Conservation (phyloP, 371 early-diverging fungal species). For the Rhizomucor pusillus region DNA sequence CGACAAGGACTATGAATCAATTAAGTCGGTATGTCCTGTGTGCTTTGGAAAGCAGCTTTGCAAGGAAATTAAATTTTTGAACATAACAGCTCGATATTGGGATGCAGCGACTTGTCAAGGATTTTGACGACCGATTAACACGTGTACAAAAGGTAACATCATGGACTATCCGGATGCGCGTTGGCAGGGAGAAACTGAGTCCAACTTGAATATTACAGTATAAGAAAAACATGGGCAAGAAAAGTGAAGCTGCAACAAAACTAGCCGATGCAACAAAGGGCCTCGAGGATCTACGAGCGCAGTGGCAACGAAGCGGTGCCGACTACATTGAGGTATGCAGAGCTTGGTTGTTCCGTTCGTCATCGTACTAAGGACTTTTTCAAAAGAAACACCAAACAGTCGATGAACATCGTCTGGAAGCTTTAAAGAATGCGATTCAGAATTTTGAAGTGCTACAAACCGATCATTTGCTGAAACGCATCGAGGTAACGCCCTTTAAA, state of each 20-base stretch:
- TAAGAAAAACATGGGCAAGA: slow-evolving; percentile 40
- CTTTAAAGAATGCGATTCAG: slow-evolving; percentile 31
- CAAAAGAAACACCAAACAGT: slow-evolving; percentile 45
- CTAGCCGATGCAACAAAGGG: slow-evolving; percentile 21
- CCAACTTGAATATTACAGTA: slow-evolving; percentile 14
- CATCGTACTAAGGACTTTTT: not conserved
- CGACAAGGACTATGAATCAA: slow-evolving; percentile 13
- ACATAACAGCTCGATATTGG: slow-evolving; percentile 31
- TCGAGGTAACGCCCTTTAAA: slow-evolving; percentile 20
- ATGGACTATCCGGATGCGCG: not conserved
- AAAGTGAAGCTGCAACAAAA: slow-evolving; percentile 33
- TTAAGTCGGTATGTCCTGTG: slow-evolving; percentile 15
- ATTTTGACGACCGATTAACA: slow-evolving; percentile 45
- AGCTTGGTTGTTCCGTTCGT: not conserved
- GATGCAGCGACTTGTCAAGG: slow-evolving; percentile 39
- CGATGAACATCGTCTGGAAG: slow-evolving; percentile 45
- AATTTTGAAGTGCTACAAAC: slow-evolving; percentile 51
- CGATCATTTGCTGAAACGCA: slow-evolving; percentile 39
- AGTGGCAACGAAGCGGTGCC: slow-evolving; percentile 45
- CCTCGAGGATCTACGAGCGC: slow-evolving; percentile 20
- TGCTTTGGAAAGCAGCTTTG: too few relatives aligned
- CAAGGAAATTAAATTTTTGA: too few relatives aligned
- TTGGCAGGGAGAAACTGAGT: not conserved
- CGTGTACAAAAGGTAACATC: slow-evolving; percentile 31
- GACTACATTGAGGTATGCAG: slow-evolving; percentile 38